phyloP scores from a whole-genome alignment of 768 basidiomycete genomes.

The Boletus rex-veris region DNA sequence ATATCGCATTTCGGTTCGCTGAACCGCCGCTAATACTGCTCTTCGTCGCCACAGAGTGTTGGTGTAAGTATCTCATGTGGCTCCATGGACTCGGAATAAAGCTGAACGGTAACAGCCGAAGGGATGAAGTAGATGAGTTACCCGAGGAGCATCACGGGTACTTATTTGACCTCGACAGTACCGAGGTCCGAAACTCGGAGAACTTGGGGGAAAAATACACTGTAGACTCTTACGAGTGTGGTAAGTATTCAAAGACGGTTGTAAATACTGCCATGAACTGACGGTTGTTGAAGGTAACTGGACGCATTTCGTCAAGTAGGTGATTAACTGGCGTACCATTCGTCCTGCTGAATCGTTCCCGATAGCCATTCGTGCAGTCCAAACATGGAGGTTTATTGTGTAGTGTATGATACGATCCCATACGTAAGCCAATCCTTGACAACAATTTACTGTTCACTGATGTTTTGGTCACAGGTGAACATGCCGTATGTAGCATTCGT shows the following conservation, averaged over 20 bases:
- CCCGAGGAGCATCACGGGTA: constrained; percentile 41
- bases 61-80: constrained; percentile 35
- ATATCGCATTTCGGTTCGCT: constrained; percentile 12
- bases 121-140: constrained; percentile 40
- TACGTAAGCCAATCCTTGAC: constrained; percentile 35
- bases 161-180: constrained; percentile 62
- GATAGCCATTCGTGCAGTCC: constrained; percentile 68
- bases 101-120: constrained; percentile 32
- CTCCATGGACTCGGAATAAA: neutral
- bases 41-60: constrained; percentile 35
- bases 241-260: constrained; percentile 33
- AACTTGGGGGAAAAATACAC: constrained; percentile 40
- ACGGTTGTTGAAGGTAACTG: constrained; percentile 54
- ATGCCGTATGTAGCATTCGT: constrained; percentile 63
- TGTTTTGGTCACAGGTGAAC: constrained; percentile 39
- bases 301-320: constrained; percentile 73
- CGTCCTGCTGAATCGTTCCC: constrained; percentile 1
- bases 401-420: constrained; percentile 59
- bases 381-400: constrained; percentile 54
- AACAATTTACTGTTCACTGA: neutral
- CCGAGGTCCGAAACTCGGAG: constrained; percentile 39
- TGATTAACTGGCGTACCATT: neutral
- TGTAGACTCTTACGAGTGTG: constrained; percentile 52
- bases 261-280: neutral
- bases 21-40: constrained; percentile 2